A percentile compares a stretch with the other conserved stretches of the same genome.
These are phyloP conservation scores for Inonotus hispidus DNA, from an alignment of 1,284 basidiomycete genomes.

Conservation along the genomic window DNA sequence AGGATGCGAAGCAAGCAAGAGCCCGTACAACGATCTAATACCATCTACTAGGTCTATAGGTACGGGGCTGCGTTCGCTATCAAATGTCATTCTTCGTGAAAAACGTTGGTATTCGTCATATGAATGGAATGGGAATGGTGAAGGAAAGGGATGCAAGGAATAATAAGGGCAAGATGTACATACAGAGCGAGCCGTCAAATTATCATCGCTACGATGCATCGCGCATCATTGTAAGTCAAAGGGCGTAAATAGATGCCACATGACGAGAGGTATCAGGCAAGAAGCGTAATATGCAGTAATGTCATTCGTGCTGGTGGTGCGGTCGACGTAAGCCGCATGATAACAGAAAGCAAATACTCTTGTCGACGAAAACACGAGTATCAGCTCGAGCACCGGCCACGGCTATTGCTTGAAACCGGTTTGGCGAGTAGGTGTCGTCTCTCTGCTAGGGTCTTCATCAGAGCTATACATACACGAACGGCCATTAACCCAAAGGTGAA, in stretches of 20 bases:
- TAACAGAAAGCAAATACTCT: not conserved
- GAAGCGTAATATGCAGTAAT: not conserved
- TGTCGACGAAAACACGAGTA: not conserved
- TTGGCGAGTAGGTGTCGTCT: constrained; percentile 5
- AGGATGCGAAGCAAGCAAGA: not conserved
- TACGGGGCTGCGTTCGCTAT: not conserved
- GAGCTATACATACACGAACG: not conserved
- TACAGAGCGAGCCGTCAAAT: not conserved
- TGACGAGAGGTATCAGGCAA: not conserved
- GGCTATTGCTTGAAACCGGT: not conserved
- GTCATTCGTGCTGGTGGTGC: too few relatives aligned
- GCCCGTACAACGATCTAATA: not conserved
- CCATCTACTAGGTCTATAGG: not conserved
- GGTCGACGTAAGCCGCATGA: too few relatives aligned
- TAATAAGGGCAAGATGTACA: not conserved
- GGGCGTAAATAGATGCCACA: too few relatives aligned
- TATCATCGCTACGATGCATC: not conserved
- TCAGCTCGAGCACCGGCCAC: not conserved
- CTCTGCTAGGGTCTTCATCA: not conserved
- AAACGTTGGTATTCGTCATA: not conserved
- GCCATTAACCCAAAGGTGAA: not conserved
- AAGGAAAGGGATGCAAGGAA: not conserved
- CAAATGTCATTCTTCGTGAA: constrained; percentile 1
- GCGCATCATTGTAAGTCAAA: too few relatives aligned
- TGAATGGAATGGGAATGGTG: not conserved